Conservation (phyloP, 2,329 filamentous ascomycete genomes). For the Orbilia ellipsospora region DNA sequence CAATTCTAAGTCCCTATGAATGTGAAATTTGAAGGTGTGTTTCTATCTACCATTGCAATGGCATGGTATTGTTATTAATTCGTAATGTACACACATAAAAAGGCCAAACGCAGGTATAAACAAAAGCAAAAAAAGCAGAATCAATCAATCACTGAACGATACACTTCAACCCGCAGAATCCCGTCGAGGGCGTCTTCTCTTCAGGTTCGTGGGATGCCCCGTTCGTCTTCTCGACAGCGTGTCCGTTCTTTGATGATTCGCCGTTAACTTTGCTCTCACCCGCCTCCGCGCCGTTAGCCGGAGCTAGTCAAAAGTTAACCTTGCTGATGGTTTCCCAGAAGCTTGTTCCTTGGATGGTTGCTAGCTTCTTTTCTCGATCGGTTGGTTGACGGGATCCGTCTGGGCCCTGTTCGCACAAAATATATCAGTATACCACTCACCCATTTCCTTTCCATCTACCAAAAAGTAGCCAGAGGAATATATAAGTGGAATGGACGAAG, state of each 20-base stretch:
- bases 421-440: constrained; percentile 12
- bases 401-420: constrained; percentile 62
- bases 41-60: background rate
- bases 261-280: constrained; percentile 28
- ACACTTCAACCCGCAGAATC: constrained; percentile 52
- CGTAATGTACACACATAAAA: constrained; percentile 23
- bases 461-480: background rate
- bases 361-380: constrained; percentile 79
- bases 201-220: constrained; percentile 10
- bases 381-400: constrained; percentile 88
- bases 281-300: constrained; percentile 62
- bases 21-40: background rate
- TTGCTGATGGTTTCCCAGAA: constrained; percentile 84
- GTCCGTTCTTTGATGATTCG: constrained; percentile 39
- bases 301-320: constrained; percentile 83
- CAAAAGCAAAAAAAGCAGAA: background rate
- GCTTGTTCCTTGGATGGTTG: constrained; percentile 81
- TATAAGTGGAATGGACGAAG: constrained; percentile 43
- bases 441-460: too few species aligned
- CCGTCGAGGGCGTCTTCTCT: constrained; percentile 34
- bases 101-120: constrained; percentile 19
- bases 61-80: constrained; percentile 37
- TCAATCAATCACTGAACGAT: constrained; percentile 25
- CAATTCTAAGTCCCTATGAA: background rate
- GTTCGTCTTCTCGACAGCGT: background rate